Percentiles rank a stretch among this genome's conserved stretches.
Evolutionary conservation across 2,329 filamentous ascomycete genomes (phyloP).

Genomic region (Phyllachora maydis): DNA sequence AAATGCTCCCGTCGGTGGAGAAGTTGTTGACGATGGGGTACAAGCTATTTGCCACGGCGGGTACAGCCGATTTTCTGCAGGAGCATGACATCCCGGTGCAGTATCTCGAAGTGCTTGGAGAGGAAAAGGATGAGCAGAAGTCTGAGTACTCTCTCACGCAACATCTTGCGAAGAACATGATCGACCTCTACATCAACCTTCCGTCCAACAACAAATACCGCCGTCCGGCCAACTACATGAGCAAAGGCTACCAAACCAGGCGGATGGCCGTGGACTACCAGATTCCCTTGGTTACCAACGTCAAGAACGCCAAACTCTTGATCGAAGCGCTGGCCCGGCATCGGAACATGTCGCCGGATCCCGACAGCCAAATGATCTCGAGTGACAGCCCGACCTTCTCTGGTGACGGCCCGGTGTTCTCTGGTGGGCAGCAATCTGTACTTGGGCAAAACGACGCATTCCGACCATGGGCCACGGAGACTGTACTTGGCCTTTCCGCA

Average conservation of each 20-base stretch:
- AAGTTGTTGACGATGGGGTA: slow-evolving; percentile 82
- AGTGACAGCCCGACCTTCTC: too few species aligned
- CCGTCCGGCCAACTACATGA: slow-evolving; percentile 94
- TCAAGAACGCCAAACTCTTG: slow-evolving; percentile 96
- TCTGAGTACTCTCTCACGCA: slow-evolving; percentile 94
- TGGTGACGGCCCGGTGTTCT: too few species aligned
- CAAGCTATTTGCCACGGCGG: slow-evolving; percentile 88
- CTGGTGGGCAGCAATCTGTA: too few species aligned
- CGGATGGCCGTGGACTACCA: slow-evolving; percentile 97
- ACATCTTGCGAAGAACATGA: slow-evolving; percentile 92
- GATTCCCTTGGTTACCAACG: slow-evolving; percentile 90
- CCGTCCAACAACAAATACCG: slow-evolving; percentile 98
- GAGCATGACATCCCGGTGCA: slow-evolving; percentile 84
- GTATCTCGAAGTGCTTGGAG: slow-evolving; percentile 72
- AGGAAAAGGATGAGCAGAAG: slow-evolving; percentile 65
- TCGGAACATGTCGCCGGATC: slow-evolving; percentile 8
- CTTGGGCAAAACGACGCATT: too few species aligned
- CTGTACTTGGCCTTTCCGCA: too few species aligned
- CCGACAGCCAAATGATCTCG: too few species aligned
- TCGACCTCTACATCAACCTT: slow-evolving; percentile 96
- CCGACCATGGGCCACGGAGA: too few species aligned
- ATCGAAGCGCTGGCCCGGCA: slow-evolving; percentile 79
- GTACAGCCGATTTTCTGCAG: slow-evolving; percentile 90
- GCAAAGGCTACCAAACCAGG: slow-evolving; percentile 87
- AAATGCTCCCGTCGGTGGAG: slow-evolving; percentile 83